Conservation (phyloP, 176 grass and related monocot species). For the Musa troglodytarum region DNA sequence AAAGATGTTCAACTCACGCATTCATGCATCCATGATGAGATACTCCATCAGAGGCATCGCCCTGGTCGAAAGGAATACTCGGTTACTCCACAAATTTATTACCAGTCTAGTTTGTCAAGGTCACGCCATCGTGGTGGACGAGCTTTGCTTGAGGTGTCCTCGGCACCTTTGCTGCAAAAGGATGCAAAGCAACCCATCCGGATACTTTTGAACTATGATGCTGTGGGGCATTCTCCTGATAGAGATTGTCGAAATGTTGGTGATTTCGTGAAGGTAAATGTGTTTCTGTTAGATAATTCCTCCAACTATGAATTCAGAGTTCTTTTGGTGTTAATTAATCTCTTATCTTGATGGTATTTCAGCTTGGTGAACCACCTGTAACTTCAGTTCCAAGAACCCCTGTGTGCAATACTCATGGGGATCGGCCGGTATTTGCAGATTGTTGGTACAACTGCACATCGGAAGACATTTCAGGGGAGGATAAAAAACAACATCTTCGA, state of each 20-base stretch:
- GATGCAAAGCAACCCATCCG: constrained; percentile 69
- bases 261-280: constrained; percentile 58
- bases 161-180: constrained; percentile 20
- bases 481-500: constrained; percentile 84
- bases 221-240: constrained; percentile 84
- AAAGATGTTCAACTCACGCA: constrained; percentile 72
- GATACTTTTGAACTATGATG: constrained; percentile 99
- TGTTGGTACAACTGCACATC: constrained; percentile 96
- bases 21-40: constrained; percentile 96
- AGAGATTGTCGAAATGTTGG: constrained; percentile 79
- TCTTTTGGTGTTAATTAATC: background rate
- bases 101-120: constrained; percentile 22
- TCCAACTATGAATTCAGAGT: constrained; percentile 1
- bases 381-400: constrained; percentile 46
- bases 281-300: background rate
- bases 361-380: constrained; percentile 82
- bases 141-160: constrained; percentile 41
- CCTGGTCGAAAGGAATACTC: constrained; percentile 84
- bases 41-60: constrained; percentile 66
- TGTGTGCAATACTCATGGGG: constrained; percentile 67
- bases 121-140: constrained; percentile 37
- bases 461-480: constrained; percentile 81
- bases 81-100: constrained; percentile 84
- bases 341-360: constrained; percentile 12
- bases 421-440: constrained; percentile 74